Evolutionary conservation across 2,329 filamentous ascomycete genomes (phyloP), one percentile per base, ranked within the genome.

Genomic region (Cercospora canescens): DNA sequence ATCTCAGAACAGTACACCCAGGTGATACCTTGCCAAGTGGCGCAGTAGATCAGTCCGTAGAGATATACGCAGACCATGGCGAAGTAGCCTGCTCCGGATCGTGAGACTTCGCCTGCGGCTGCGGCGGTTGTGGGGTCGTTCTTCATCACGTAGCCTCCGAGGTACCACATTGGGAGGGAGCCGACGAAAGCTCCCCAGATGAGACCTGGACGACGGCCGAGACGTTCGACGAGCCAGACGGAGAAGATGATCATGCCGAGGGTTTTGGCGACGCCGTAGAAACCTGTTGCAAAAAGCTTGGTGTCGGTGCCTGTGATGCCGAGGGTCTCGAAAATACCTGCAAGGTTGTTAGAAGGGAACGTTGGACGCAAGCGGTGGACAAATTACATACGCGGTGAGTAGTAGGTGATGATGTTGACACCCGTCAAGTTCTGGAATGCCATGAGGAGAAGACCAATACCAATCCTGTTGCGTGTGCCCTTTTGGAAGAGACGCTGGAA

Each of bases 41-140:
- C 78, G 59, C 79, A 84, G 56, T 85, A 85, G 68, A 86, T 85
- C 52, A 85, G 79, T 1, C 80, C 84, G 68, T 86, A 86, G 1
- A 86, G 76, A 77, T 86, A 86, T 26, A 87, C 82, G 72, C 83
- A 84, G 2, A 84, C 84, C 34, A 84, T 86, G 7, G 85, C 84
- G 14, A 84, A 79, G 64, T 83, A 81, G 0, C 84, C 85, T 64
- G 83, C 84, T 3, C 80, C 81, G 6, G 79, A 73, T 0, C 82
- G 81, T 6, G 79, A 76, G 1, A 81, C 72, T 12, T 77, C 75
- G 7, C 83, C 84, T 2, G 78, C 77, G 0, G 74, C 77, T 45
- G 84, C 83, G 24, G 81, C 80, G 1, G 72, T 77, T 8, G 81
- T 79, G 0, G 84, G 84, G 57, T 85, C 81, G 1, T 81, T 82